Evolutionary conservation across 257 asterid species (phyloP).

Genomic region (Oldenlandia corymbosa): DNA sequence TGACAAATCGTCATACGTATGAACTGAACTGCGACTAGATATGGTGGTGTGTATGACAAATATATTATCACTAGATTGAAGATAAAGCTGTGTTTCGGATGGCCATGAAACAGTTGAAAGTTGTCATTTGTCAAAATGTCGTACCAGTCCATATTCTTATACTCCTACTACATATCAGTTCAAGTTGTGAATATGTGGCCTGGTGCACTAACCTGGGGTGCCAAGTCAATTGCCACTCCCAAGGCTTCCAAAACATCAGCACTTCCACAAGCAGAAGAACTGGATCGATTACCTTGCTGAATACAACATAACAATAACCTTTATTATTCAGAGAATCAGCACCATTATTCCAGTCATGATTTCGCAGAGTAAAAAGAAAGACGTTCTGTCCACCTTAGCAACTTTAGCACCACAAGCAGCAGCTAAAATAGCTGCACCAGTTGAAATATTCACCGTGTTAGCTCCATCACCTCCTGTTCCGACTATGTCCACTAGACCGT

Average conservation of each 20-base stretch:
- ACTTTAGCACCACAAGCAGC: constrained; percentile 89
- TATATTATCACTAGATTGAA: neutral
- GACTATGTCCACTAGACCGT: constrained; percentile 65
- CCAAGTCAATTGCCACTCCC: constrained; percentile 60
- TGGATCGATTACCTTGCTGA: constrained; percentile 90
- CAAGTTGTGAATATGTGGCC: neutral
- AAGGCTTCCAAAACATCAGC: constrained; percentile 79
- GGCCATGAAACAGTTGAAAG: too few species aligned
- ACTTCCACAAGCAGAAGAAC: constrained; percentile 89
- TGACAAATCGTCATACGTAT: neutral
- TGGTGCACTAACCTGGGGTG: constrained; percentile 53
- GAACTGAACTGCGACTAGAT: too few species aligned
- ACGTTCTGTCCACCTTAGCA: constrained; percentile 50
- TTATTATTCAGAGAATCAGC: neutral
- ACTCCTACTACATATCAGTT: neutral
- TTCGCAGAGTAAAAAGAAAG: neutral
- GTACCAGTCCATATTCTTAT: neutral
- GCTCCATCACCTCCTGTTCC: constrained; percentile 89
- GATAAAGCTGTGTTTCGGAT: neutral
- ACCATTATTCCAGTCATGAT: neutral
- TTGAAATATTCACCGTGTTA: constrained; percentile 74
- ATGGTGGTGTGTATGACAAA: neutral
- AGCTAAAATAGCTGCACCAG: constrained; percentile 85
- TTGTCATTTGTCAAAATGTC: too few species aligned
- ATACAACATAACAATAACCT: neutral